Evolutionary conservation across 345 rosid species (phyloP), one percentile per base, ranked within the genome.

Genomic region (Ceriops tagal): DNA sequence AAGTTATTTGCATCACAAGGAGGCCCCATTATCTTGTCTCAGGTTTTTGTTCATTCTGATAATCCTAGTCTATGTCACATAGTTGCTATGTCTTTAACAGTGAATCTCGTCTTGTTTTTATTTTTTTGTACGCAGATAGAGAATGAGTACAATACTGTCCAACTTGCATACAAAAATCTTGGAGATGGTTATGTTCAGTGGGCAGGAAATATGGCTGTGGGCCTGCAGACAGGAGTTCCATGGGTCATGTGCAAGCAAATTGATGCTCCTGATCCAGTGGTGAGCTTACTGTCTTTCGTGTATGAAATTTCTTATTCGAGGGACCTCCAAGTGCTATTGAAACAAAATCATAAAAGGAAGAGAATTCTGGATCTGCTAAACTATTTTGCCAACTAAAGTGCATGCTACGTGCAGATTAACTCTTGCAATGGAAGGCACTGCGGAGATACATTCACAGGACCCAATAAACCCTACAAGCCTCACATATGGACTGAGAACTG

Each of bases 361-460:
- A 3, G 49, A 43, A 43, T 13, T 43, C 49, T 43, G 49, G 49
- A 43, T 13, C 18, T 15, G 49, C 49, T 43, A 3, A 43, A 43
- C 49, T 43, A 43, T 43, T 43, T 43, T 43, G 49, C 39, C 49
- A 13, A 57, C 21, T 28, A 30, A n/a, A 16, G 15, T 13, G 24
- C 26, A 39, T 61, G 37, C 9, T 24, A 30, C n/a, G 4, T 64
- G 69, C 71, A 93, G 97, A 93, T 95, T 73, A 92, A 95, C 58
- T 75, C 97, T 3, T 95, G 99, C 87, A 95, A 96, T 47, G 99
- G 99, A 80, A 86, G 97, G 83, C 91, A 92, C 62, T 96, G 99
- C 19, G 99, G 97, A 5, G 98, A 96, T 70, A 92, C 99, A 27
- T 96, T 90, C 81, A 72, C 79, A 8, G 98, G 99, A 65, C 99